These are phyloP conservation scores for Pisolithus marmoratus DNA, from an alignment of 768 basidiomycete genomes.

Conservation along the genomic window DNA sequence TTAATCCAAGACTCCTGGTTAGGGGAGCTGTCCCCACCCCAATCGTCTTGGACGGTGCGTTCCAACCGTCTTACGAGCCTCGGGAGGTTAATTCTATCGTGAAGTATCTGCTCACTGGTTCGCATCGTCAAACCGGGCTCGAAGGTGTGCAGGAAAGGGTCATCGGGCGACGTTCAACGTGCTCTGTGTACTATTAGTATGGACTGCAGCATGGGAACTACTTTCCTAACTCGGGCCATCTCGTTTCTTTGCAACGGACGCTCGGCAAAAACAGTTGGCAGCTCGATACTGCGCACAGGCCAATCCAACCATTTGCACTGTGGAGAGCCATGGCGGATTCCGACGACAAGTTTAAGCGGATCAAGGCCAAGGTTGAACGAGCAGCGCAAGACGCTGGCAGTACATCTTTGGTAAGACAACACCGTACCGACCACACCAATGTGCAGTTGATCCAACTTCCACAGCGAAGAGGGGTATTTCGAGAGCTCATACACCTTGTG, in stretches of 20 bases:
- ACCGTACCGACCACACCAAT: neutral
- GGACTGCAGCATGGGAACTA: slow-evolving; percentile 13
- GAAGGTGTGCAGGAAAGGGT: neutral
- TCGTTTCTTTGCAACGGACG: neutral
- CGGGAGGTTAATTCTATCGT: slow-evolving; percentile 65
- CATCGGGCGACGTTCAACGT: neutral
- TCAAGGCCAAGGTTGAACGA: slow-evolving; percentile 36
- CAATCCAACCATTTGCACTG: neutral
- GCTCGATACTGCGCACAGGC: neutral
- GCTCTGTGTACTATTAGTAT: too few species aligned
- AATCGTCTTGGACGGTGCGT: slow-evolving; percentile 38
- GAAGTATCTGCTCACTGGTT: slow-evolving; percentile 30
- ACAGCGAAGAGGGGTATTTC: slow-evolving; percentile 49
- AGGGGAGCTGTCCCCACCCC: slow-evolving; percentile 24
- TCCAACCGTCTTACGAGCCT: slow-evolving; percentile 60
- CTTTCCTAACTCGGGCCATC: slow-evolving; percentile 13
- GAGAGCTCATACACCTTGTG: slow-evolving; percentile 48
- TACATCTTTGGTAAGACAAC: slow-evolving; percentile 33
- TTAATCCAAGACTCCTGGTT: slow-evolving; percentile 45
- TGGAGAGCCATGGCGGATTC: slow-evolving; percentile 16
- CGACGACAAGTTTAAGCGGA: slow-evolving; percentile 11
- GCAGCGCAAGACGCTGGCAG: slow-evolving; percentile 36
- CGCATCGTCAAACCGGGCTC: slow-evolving; percentile 17
- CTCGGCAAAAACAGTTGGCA: neutral
- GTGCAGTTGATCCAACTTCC: slow-evolving; percentile 7